Evolutionary conservation across 2,329 filamentous ascomycete species (phyloP).

Genomic region (Curvularia spicifera): DNA sequence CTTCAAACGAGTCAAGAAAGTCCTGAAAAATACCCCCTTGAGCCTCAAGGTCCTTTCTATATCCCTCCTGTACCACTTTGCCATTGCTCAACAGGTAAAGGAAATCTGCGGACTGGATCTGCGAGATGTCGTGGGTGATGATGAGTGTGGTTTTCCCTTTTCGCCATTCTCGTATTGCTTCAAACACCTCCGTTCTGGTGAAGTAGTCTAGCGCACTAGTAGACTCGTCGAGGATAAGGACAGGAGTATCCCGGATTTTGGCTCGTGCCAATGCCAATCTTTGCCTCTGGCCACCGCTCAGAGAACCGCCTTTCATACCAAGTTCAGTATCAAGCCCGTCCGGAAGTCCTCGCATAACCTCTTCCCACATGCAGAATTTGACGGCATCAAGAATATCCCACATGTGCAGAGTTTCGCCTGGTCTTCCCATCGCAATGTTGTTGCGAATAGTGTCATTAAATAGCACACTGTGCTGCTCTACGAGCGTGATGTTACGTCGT

Average conservation of each 20-base stretch:
- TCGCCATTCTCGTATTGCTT: conserved; percentile 78
- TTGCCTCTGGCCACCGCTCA: conserved; percentile 88
- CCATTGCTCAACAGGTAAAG: conserved; percentile 80
- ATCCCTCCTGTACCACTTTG: conserved; percentile 71
- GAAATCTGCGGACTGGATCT: conserved; percentile 75
- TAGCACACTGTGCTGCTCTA: conserved; percentile 81
- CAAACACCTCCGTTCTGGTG: conserved; percentile 72
- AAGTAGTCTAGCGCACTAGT: conserved; percentile 84
- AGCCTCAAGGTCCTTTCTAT: conserved; percentile 61
- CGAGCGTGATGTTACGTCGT: conserved; percentile 75
- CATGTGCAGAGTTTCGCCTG: conserved; percentile 57
- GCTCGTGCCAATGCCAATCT: conserved; percentile 81
- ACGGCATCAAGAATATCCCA: conserved; percentile 67
- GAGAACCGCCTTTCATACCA: conserved; percentile 69
- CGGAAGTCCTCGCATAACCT: conserved; percentile 70
- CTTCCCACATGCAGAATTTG: conserved; percentile 70
- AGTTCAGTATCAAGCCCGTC: conserved; percentile 74
- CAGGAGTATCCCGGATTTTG: conserved; percentile 74
- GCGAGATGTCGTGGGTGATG: conserved; percentile 86
- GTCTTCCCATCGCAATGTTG: conserved; percentile 78
- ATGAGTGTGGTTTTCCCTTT: conserved; percentile 84
- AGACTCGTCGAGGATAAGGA: conserved; percentile 87
- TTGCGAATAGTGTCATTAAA: conserved; percentile 80
- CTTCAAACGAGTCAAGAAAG: conserved; percentile 26
- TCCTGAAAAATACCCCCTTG: conserved; percentile 55